phyloP scores from a whole-genome alignment of 192 early-diverging fungal species.

The Coemansia javaensis region DNA sequence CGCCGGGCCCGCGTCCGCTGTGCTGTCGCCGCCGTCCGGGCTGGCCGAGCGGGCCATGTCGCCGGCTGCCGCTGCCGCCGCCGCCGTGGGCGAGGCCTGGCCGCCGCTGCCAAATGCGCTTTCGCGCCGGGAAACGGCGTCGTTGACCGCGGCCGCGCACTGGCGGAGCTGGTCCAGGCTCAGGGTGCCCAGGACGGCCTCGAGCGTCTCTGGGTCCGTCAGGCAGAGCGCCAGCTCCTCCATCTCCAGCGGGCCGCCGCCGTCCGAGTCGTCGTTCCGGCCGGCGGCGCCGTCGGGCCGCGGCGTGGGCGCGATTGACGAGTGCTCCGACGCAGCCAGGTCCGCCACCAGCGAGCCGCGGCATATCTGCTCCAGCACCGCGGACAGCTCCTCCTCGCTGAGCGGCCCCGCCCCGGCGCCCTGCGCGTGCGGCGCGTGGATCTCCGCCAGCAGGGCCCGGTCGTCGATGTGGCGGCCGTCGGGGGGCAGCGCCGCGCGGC shows the following conservation, averaged over 20 bases:
- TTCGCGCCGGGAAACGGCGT: constrained; percentile 37
- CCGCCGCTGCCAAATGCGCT: neutral
- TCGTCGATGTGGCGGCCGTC: constrained; percentile 1
- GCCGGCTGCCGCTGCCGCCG: neutral
- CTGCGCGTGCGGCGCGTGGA: neutral
- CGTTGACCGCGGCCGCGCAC: constrained; percentile 45
- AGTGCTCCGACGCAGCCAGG: neutral
- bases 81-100: neutral
- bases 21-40: neutral
- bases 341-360: constrained; percentile 16
- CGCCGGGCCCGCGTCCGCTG: neutral
- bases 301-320: constrained; percentile 14
- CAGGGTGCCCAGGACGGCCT: constrained; percentile 31
- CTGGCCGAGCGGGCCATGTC: neutral
- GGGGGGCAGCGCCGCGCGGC: constrained; percentile 16
- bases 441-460: neutral
- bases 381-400: constrained; percentile 40
- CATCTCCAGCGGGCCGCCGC: constrained; percentile 29
- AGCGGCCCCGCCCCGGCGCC: constrained; percentile 12
- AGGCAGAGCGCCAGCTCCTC: constrained; percentile 44
- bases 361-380: constrained; percentile 43
- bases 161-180: constrained; percentile 46
- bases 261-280: constrained; percentile 8
- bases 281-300: neutral
- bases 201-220: constrained; percentile 34